Evolutionary conservation across 352 stramenopile genomes (phyloP), one percentile per base, ranked within the genome.

Genomic region (Phytophthora boehmeriae): DNA sequence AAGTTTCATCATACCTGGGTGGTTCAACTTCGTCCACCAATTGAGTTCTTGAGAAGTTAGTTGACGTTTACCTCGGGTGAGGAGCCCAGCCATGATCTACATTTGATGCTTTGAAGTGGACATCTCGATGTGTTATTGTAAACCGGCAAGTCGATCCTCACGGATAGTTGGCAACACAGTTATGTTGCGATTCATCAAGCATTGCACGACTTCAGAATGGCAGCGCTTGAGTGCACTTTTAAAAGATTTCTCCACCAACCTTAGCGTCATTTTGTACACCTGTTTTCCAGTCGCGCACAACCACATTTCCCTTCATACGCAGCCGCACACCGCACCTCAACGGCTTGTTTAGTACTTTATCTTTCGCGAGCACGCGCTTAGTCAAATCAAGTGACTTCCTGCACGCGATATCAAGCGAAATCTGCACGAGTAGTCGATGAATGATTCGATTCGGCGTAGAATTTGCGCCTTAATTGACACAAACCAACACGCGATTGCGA

Each of bases 1-100:
- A 3, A 73, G 38, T 28, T 65, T 65, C 23, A 73, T 22, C 11
- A 73, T 27, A 22, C 70, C 53, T 11, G 59, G 65, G 27, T 70
- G 59, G 38, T 54, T 68, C 5, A 73, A 28, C 4, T 25, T 43
- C 4, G 54, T 54, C 59, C 65, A 73, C 44, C n/a, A n/a, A n/a
- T n/a, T n/a, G n/a, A n/a, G n/a, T n/a, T n/a, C n/a, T n/a, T n/a
- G n/a, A n/a, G n/a, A n/a, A n/a, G n/a, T n/a, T n/a, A n/a, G n/a
- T n/a, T n/a, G n/a, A n/a, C n/a, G n/a, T n/a, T n/a, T n/a, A n/a
- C n/a, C n/a, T n/a, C n/a, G n/a, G n/a, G n/a, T n/a, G n/a, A n/a
- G n/a, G n/a, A n/a, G n/a, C n/a, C n/a, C n/a, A n/a, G n/a, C n/a
- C n/a, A n/a, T n/a, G n/a, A n/a, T n/a, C n/a, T n/a, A n/a, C n/a